These are phyloP conservation scores for Nannochloropsis gaditana DNA, from an alignment of 108 stramenopile species.

Conservation along the genomic window DNA sequence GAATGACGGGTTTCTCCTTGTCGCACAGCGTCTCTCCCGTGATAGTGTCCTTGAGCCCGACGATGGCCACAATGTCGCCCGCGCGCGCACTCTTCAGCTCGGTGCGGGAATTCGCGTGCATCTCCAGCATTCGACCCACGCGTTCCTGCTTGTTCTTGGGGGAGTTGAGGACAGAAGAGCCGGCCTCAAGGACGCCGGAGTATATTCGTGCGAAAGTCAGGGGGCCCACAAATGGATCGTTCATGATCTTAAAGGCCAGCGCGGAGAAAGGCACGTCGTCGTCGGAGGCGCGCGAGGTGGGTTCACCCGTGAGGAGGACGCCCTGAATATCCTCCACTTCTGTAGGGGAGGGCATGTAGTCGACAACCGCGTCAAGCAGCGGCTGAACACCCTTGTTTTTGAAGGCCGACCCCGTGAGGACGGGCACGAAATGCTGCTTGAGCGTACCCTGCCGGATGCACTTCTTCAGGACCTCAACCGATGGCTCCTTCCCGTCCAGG, in stretches of 20 bases:
- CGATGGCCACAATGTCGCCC: conserved; percentile 35
- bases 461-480: conserved; percentile 66
- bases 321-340: conserved; percentile 83
- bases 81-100: conserved; percentile 56
- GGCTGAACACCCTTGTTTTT: conserved; percentile 73
- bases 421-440: conserved; percentile 56
- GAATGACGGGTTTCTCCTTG: conserved; percentile 49
- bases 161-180: conserved; percentile 71
- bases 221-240: conserved; percentile 54
- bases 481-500: conserved; percentile 51
- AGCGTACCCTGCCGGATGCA: conserved; percentile 88
- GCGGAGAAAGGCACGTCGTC: conserved; percentile 67
- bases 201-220: conserved; percentile 55
- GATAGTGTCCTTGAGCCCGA: conserved; percentile 49
- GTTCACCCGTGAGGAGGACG: conserved; percentile 41
- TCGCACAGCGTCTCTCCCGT: conserved; percentile 57
- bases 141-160: conserved; percentile 82
- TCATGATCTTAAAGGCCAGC: conserved; percentile 57
- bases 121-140: conserved; percentile 75
- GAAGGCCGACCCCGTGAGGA: conserved; percentile 53
- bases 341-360: conserved; percentile 80
- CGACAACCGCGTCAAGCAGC: conserved; percentile 85
- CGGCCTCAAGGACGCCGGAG: conserved; percentile 48
- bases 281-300: conserved; percentile 58
- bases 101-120: conserved; percentile 55